These are phyloP conservation scores for Nicotiana noctiflora DNA, from an alignment of 257 asterid species.

Conservation along the genomic window DNA sequence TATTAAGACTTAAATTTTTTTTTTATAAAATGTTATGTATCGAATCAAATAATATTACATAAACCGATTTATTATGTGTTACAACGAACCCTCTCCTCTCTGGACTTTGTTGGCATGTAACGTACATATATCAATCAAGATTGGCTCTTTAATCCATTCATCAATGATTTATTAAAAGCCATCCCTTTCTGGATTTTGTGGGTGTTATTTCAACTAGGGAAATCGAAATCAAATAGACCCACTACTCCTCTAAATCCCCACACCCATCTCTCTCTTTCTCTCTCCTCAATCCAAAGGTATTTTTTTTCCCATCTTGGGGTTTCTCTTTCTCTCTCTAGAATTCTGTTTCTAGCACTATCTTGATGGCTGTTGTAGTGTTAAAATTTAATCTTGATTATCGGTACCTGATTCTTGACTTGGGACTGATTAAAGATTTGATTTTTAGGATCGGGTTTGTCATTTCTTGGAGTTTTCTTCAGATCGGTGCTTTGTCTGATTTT, in stretches of 20 bases:
- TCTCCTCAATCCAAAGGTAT: neutral
- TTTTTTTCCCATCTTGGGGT: neutral
- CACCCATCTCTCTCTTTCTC: neutral
- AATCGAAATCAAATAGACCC: neutral
- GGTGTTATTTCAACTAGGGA: constrained; percentile 4
- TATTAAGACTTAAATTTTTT: too few species aligned
- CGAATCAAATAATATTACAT: too few species aligned
- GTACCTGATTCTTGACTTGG: neutral
- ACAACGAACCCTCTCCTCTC: neutral
- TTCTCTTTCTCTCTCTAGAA: neutral
- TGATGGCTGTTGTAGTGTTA: neutral
- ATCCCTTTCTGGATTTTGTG: constrained; percentile 3
- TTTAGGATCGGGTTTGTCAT: neutral
- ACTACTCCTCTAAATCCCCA: neutral
- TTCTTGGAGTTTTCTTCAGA: neutral
- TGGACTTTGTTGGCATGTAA: constrained; percentile 1
- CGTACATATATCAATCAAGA: neutral
- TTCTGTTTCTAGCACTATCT: neutral
- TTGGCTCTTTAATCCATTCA: neutral
- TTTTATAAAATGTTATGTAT: too few species aligned
- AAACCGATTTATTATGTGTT: too few species aligned
- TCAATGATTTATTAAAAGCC: neutral
- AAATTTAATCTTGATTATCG: neutral
- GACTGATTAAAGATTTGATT: neutral
- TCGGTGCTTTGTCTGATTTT: neutral